Evolutionary conservation across 306 rosid genomes (phyloP).

Genomic region (Fragaria iinumae): DNA sequence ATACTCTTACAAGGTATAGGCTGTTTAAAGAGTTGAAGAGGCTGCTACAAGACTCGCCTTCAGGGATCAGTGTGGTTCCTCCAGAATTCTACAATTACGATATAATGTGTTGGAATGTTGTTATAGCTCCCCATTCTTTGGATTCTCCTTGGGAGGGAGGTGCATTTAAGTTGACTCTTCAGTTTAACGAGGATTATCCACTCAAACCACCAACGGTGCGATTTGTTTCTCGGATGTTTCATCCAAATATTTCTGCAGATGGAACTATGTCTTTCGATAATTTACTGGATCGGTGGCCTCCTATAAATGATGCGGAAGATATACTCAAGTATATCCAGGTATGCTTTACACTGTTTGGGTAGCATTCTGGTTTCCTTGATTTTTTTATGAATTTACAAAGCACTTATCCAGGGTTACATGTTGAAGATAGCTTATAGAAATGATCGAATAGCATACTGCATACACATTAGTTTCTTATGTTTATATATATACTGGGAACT

Average conservation of each 20-base stretch:
- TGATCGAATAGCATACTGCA: neutral
- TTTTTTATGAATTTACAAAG: neutral
- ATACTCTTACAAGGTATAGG: neutral
- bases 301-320: neutral
- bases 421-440: neutral
- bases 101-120: slow-evolving; percentile 4
- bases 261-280: neutral
- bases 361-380: neutral
- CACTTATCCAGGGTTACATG: neutral
- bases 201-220: neutral
- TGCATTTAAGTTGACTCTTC: slow-evolving; percentile 5
- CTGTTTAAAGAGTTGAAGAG: slow-evolving; percentile 6
- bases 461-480: neutral
- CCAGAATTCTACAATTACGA: neutral
- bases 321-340: slow-evolving; percentile 2
- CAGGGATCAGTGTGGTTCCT: slow-evolving; percentile 7
- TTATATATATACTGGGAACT: neutral
- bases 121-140: slow-evolving; percentile 1
- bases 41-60: neutral
- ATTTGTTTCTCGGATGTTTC: slow-evolving; percentile 2
- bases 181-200: neutral
- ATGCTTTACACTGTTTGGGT: neutral
- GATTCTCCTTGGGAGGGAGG: slow-evolving; percentile 14
- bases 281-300: neutral
- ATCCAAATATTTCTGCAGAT: neutral